Base-by-base conservation (phyloP, 2,329 filamentous ascomycete species). In the Colletotrichum sp. region DNA sequence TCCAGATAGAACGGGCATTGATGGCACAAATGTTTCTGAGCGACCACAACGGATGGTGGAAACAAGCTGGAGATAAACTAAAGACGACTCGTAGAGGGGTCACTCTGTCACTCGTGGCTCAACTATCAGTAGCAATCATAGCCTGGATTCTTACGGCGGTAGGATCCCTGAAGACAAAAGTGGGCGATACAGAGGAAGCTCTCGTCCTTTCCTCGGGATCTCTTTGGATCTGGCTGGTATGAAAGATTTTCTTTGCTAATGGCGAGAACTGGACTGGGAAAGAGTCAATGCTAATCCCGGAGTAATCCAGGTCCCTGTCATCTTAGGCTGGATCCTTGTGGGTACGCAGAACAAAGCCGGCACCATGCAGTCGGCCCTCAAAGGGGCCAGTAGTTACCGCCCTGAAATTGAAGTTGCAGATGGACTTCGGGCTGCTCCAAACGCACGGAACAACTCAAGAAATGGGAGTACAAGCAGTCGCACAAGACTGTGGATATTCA, bases 21-120 rank as follows among this genome's bases (percentile, higher is more conserved):
- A 22, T 22, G 22, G 22, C 22, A 22, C 22, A 22, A 22, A 22
- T 22, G 22, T 48, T 48, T 2, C 43, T 22, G 2, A 1, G 7
- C 1, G 0, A 43, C 2, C 15, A 39, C 36, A 0, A 18, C 0
- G 1, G 8, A 3, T 48, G 43, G 43, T 22, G 10, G 43, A 13
- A 52, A 22, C 3, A 22, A 5, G 43, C n/a, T 5, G 0, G 43
- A 52, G n/a, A 22, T 0, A 0, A 52, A 0, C 0, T 52, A 1
- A 1, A 52, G 43, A 5, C 43, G 0, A 52, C 43, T 52, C n/a
- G 43, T 0, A 0, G 43, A 52, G 43, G 43, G 2, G 43, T 52
- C 0, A 52, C 43, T 0, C 6, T 52, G n/a, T 52, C 43, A 52
- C 43, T 52, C 0, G 43, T 52, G n/a, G 43, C 43, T 25, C 43